A percentile compares a stretch with the other conserved stretches of the same genome.
Conservation (phyloP, 106 monocot species). For the Alisma plantagoaquatica region DNA sequence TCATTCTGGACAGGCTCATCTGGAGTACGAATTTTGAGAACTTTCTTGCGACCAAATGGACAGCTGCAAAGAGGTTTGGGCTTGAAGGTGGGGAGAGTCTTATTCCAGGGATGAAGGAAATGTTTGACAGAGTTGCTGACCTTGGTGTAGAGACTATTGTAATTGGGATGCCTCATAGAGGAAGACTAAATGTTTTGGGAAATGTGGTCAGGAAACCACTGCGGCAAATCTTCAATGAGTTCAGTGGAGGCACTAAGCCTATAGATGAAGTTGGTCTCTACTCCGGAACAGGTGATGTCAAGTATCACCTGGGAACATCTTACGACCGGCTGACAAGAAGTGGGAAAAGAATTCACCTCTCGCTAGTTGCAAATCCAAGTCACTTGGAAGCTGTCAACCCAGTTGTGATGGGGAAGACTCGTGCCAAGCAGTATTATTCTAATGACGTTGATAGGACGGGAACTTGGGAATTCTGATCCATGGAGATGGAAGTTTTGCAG, state of each 20-base stretch:
- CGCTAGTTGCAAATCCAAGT: constrained; percentile 82
- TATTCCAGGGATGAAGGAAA: constrained; percentile 86
- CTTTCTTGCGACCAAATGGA: constrained; percentile 73
- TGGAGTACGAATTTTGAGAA: constrained; percentile 86
- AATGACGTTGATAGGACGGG: constrained; percentile 49
- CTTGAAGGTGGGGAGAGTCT: constrained; percentile 75
- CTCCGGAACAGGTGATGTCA: constrained; percentile 77
- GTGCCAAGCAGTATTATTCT: constrained; percentile 68
- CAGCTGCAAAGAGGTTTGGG: constrained; percentile 65
- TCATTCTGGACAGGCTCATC: constrained; percentile 69
- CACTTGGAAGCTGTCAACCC: constrained; percentile 85
- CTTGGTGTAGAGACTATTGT: constrained; percentile 67
- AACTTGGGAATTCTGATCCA: constrained; percentile 58
- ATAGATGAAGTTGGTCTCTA: constrained; percentile 47
- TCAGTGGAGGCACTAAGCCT: constrained; percentile 47
- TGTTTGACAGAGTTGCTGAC: constrained; percentile 61
- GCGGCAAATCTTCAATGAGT: constrained; percentile 68
- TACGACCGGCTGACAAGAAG: constrained; percentile 74
- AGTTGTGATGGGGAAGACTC: constrained; percentile 60
- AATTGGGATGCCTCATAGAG: constrained; percentile 76
- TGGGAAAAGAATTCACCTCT: constrained; percentile 64
- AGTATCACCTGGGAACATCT: constrained; percentile 79
- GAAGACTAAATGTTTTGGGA: constrained; percentile 67
- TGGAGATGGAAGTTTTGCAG: constrained; percentile 89
- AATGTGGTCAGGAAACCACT: constrained; percentile 75